Evolutionary conservation across 2,329 filamentous ascomycete species (phyloP), one percentile per base, ranked within the genome.

Genomic region (Meredithiella fracta): DNA sequence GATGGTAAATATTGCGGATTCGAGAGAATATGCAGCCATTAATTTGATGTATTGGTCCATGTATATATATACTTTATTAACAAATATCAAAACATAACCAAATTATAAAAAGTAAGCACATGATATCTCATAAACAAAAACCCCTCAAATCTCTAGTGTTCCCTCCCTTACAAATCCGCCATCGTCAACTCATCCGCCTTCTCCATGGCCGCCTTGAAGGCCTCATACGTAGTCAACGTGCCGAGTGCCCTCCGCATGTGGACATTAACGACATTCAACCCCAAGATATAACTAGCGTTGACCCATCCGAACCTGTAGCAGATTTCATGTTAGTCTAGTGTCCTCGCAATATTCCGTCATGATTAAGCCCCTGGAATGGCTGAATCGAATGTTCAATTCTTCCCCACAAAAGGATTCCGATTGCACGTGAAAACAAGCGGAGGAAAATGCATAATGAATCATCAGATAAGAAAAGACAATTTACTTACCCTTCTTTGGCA

Each of bases 201-300:
- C 62, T 77, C 74, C 54, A 79, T 68, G 0, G 86, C 87, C 68
- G 79, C 83, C 65, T 80, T 77, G 67, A 91, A 94, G 1, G 82
- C 86, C 49, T 92, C 85, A 67, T 86, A 97, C 1, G 86, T 83
- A 3, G 90, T 96, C 62, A 94, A 75, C 5, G 89, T 86, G 57
- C 90, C 91, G 40, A 98, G 74, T 0, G 91, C 88, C 63, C 90
- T 85, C 67, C 83, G 82, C 80, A 92, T 90, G 69, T 95, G 88
- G 31, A 86, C 85, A 63, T 86, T 90, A 59, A 95, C 76, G 62
- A 96, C 86, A 62, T 90, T 83, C 59, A 97, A 75, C 42, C 91
- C 92, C 65, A 94, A 94, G 57, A 97, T 86, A 67, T 94, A 98
- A 67, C 90, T 96, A 64, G 92, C 91, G 66, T 98, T 98, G 64